These are phyloP conservation scores for Capronia coronata DNA, from an alignment of 2,329 filamentous ascomycete genomes.

Conservation along the genomic window DNA sequence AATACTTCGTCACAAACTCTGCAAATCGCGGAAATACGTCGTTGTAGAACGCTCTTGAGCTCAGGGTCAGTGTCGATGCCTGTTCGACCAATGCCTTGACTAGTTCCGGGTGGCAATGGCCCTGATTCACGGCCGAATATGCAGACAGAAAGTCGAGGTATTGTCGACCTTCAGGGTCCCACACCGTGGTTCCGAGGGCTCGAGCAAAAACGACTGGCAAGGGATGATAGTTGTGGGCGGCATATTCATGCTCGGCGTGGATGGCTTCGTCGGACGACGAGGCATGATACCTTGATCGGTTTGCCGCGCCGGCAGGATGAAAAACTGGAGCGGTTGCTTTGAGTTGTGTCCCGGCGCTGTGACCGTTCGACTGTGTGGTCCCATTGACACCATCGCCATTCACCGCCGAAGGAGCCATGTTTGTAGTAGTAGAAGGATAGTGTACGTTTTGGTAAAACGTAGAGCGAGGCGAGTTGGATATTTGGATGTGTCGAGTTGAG, in stretches of 20 bases:
- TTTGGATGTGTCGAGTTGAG: conserved; percentile 4
- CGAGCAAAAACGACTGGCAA: conserved; percentile 87
- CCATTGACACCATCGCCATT: conserved; percentile 16
- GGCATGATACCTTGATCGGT: conserved; percentile 58
- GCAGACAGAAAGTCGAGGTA: conserved; percentile 98
- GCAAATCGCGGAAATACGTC: conserved; percentile 96
- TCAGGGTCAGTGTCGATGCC: conserved; percentile 80
- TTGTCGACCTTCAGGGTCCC: conserved; percentile 92
- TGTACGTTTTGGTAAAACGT: too few species aligned
- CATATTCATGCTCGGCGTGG: conserved; percentile 70
- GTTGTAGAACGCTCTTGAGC: conserved; percentile 94
- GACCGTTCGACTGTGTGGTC: conserved; percentile 13
- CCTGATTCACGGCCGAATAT: conserved; percentile 96
- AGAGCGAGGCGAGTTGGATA: background rate
- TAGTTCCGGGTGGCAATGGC: conserved; percentile 94
- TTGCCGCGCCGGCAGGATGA: conserved; percentile 34
- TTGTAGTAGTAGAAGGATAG: conserved; percentile 2
- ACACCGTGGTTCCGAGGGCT: conserved; percentile 79
- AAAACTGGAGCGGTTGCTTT: conserved; percentile 41
- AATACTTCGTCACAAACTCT: conserved; percentile 79
- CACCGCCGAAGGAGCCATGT: conserved; percentile 22
- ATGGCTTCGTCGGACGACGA: conserved; percentile 75
- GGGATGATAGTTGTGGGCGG: conserved; percentile 98
- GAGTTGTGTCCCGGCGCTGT: conserved; percentile 21
- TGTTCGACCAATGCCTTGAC: conserved; percentile 86